phyloP scores from a whole-genome alignment of 2,329 filamentous ascomycete species.

The Byssochlamys sp. region DNA sequence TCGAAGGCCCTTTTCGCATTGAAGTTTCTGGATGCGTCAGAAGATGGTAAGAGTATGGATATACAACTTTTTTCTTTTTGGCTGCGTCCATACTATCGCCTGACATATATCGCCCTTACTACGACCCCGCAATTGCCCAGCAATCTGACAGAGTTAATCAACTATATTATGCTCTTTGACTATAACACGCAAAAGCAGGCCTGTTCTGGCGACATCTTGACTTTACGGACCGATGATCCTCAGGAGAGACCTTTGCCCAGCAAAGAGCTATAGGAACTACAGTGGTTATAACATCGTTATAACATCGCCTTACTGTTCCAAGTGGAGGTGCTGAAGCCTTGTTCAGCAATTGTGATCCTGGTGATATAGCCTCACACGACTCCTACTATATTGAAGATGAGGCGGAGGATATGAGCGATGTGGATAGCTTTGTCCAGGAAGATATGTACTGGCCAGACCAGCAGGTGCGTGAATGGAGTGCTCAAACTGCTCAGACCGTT shows the following conservation, averaged over 20 bases:
- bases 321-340: background rate
- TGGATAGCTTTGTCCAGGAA: too few species aligned
- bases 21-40: background rate
- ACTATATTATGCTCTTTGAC: slow-evolving; percentile 1
- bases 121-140: background rate
- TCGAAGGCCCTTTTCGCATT: slow-evolving; percentile 2
- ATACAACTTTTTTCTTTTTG: background rate
- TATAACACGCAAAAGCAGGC: background rate
- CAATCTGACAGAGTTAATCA: background rate
- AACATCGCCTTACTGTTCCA: background rate
- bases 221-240: slow-evolving; percentile 1
- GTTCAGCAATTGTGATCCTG: background rate
- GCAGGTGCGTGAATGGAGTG: too few species aligned
- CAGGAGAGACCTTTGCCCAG: background rate
- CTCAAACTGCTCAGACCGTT: too few species aligned
- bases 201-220: slow-evolving; percentile 1
- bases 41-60: background rate
- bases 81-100: background rate
- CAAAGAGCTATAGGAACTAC: background rate
- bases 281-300: slow-evolving; percentile 1
- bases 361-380: background rate
- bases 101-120: background rate
- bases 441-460: too few species aligned
- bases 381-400: too few species aligned
- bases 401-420: too few species aligned